Evolutionary conservation across 805 yeast genomes (phyloP), one percentile per base, ranked within the genome.

Genomic region (Lipomyces kockii): DNA sequence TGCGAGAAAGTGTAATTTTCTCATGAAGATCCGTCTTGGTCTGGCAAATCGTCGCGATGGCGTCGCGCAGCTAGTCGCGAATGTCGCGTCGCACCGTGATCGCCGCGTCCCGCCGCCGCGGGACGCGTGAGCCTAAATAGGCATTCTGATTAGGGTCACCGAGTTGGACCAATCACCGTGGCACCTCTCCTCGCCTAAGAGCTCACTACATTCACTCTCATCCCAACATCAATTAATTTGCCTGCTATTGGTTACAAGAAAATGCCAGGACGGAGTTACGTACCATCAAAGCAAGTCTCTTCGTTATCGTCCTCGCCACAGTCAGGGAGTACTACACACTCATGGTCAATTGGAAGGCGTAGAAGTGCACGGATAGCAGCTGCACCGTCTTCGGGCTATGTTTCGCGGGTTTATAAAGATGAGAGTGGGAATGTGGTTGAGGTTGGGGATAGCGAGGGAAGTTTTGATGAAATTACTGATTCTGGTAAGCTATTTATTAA

Each of bases 51-150:
- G 32, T 29, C 32, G 5, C 32, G 2, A 29, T 27, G 29, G 5
- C 32, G 32, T 5, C 32, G 32, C 32, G 32, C 32, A 29, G 32
- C 32, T 29, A 29, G 1, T 29, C 32, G 32, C 32, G 32, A 29
- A 29, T 29, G 32, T 29, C 49, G 49, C 49, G 49, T 43, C 49
- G 49, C 22, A 43, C 22, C 49, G 49, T 43, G 49, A 43, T 43
- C 49, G 14, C 20, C n/a, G n/a, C n/a, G n/a, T n/a, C n/a, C n/a
- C n/a, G n/a, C n/a, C n/a, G n/a, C 4, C 20, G 49, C 49, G 20
- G 39, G 20, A 46, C 65, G 65, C 61, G 65, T 62, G 52, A 56
- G 61, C 65, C 65, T 17, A 37, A 58, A 25, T 53, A 62, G 65
- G 65, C 61, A 62, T 37, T 58, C 32, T 62, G 58, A 58, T 58